These are phyloP conservation scores for Phalaenopsis hybrid DNA, from an alignment of 116 monocot species.

Conservation along the genomic window DNA sequence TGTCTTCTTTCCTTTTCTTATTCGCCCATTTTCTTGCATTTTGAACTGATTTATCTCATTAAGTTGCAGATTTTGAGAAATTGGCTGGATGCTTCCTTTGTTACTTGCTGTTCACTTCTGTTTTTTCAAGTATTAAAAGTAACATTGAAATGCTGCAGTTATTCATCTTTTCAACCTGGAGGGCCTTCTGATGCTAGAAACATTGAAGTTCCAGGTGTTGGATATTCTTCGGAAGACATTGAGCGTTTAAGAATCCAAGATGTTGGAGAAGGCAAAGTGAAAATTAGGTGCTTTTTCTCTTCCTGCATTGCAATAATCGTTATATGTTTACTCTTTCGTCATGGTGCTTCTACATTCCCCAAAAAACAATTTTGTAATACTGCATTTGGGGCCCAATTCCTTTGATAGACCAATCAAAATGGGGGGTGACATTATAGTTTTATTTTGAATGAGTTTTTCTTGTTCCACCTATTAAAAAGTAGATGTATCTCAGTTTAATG, in stretches of 20 bases:
- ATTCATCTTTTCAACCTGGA: slow-evolving; percentile 19
- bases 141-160: slow-evolving; percentile 33
- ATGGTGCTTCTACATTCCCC: too few species aligned
- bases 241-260: slow-evolving; percentile 68
- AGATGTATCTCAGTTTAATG: too few species aligned
- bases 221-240: slow-evolving; percentile 57
- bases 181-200: slow-evolving; percentile 29
- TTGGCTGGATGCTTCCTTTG: not conserved
- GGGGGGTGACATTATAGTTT: too few species aligned
- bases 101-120: not conserved
- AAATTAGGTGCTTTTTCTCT: slow-evolving; percentile 65
- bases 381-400: too few species aligned
- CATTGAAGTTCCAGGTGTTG: slow-evolving; percentile 24
- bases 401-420: too few species aligned
- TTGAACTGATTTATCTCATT: not conserved
- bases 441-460: too few species aligned
- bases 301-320: not conserved
- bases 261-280: slow-evolving; percentile 91
- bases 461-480: too few species aligned
- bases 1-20: not conserved
- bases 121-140: not conserved
- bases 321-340: not conserved
- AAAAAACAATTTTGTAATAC: too few species aligned
- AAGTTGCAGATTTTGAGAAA: not conserved
- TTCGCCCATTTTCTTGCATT: not conserved